Base-by-base conservation (phyloP, 495 filamentous ascomycete species). In the Podospora appendiculata region DNA sequence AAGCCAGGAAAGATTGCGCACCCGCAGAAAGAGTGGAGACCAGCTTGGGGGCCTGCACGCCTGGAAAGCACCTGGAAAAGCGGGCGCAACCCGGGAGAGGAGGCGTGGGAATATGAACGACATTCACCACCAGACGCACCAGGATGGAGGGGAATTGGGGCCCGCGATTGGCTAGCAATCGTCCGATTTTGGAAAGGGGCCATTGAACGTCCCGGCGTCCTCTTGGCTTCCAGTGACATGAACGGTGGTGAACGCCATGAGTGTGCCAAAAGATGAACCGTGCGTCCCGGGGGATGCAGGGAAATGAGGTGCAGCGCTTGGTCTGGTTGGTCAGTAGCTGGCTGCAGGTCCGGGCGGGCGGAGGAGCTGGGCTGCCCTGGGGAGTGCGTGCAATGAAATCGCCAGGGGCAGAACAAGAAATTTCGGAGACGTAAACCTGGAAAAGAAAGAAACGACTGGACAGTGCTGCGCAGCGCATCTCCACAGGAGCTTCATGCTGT, bases 341-440 rank as follows among this genome's bases (percentile, higher is more conserved):
- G 18, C 13, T 44, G 39, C 48, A 45, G 41, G 43, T 51, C 47
- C 41, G 48, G 38, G 56, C 19, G 46, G 33, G 34, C 25, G 25
- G 25, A 5, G 25, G 25, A 25, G 25, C 25, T 25, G 52, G 52
- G 40, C 45, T n/a, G n/a, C n/a, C n/a, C n/a, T n/a, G 6, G 11
- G 34, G 36, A 54, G 47, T 32, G 36, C 32, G 13, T n/a, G 41
- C 38, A 36, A 10, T 46, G 50, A 13, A 52, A 25, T 34, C 25
- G 45, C 18, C 47, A 50, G 48, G 54, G 55, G 51, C 39, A 38
- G 54, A 55, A 64, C 35, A 60, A 62, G 53, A 58, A 64, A 58
- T 57, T 55, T 50, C 51, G 48, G 48, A 57, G 60, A 55, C 46
- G 45, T 41, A 47, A 53, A n/a, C n/a, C n/a, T n/a, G n/a, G n/a